phyloP scores from a whole-genome alignment of 306 rosid species.

The Quillaja saponaria region DNA sequence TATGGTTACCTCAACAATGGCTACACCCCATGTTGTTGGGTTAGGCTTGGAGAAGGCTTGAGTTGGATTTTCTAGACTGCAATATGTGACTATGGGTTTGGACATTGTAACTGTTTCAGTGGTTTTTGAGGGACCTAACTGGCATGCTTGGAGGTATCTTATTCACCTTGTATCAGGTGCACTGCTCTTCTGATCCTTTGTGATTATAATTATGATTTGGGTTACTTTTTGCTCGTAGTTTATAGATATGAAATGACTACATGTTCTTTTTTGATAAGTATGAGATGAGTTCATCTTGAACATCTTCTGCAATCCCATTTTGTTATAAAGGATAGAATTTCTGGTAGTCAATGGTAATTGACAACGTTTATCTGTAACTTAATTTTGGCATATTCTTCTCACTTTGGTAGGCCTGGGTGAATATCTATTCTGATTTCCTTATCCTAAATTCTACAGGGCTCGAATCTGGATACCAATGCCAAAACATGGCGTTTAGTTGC shows the following conservation, averaged over 20 bases:
- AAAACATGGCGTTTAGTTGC: slow-evolving; percentile 98
- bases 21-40: slow-evolving; percentile 12
- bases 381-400: not conserved
- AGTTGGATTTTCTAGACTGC: slow-evolving; percentile 31
- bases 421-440: slow-evolving; percentile 22
- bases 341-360: slow-evolving; percentile 13
- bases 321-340: not conserved
- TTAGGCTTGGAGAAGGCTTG: slow-evolving; percentile 28
- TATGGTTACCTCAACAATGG: slow-evolving; percentile 10
- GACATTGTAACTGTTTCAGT: slow-evolving; percentile 57
- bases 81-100: slow-evolving; percentile 24
- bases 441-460: slow-evolving; percentile 64
- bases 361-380: slow-evolving; percentile 12
- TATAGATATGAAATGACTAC: no score
- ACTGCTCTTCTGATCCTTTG: not conserved
- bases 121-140: slow-evolving; percentile 96
- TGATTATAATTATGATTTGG: not conserved
- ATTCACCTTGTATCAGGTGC: slow-evolving; percentile 94
- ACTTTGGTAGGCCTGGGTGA: not conserved
- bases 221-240: not conserved
- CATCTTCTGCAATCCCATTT: not conserved
- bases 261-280: no score
- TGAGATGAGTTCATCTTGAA: no score
- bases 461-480: slow-evolving; percentile 94
- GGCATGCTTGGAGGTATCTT: slow-evolving; percentile 99